A percentile compares a stretch with the other conserved stretches of the same genome.
Conservation (phyloP, 2,329 filamentous ascomycete species). For the Orbilia javanica region DNA sequence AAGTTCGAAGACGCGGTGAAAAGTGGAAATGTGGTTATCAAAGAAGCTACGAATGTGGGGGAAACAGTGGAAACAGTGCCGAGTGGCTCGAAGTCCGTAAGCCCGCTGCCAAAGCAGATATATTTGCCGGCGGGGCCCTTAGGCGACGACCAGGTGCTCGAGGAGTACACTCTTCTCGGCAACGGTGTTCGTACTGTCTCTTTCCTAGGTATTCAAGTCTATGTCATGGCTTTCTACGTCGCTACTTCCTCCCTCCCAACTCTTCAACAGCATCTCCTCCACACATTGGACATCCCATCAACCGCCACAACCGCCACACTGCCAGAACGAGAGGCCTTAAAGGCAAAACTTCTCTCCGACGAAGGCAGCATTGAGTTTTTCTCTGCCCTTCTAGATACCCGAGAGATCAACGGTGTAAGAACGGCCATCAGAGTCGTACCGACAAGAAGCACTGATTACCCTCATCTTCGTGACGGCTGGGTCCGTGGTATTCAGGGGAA, state of each 20-base stretch:
- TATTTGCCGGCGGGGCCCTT: conserved; percentile 28
- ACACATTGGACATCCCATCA: conserved; percentile 35
- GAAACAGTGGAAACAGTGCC: conserved; percentile 47
- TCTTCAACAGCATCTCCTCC: conserved; percentile 78
- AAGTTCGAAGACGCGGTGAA: conserved; percentile 43
- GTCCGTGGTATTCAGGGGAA: conserved; percentile 81
- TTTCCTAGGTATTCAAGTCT: conserved; percentile 90
- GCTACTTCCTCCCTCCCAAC: conserved; percentile 83
- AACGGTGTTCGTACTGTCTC: conserved; percentile 90
- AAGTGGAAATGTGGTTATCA: conserved; percentile 46
- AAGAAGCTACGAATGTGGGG: conserved; percentile 43
- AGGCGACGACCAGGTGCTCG: conserved; percentile 36
- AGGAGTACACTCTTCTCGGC: conserved; percentile 79
- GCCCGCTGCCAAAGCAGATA: conserved; percentile 53
- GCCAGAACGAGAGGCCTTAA: conserved; percentile 81
- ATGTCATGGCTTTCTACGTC: conserved; percentile 93
- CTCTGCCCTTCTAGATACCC: conserved; percentile 38
- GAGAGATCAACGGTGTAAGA: conserved; percentile 71
- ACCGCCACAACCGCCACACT: conserved; percentile 83
- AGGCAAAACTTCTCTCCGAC: conserved; percentile 75
- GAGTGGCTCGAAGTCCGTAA: conserved; percentile 38
- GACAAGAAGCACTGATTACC: conserved; percentile 93
- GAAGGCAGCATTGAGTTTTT: conserved; percentile 72
- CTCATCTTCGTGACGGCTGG: conserved; percentile 90
- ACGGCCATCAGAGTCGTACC: conserved; percentile 87